Conservation (phyloP, 2,329 filamentous ascomycete species). For the Epichloe baconii region DNA sequence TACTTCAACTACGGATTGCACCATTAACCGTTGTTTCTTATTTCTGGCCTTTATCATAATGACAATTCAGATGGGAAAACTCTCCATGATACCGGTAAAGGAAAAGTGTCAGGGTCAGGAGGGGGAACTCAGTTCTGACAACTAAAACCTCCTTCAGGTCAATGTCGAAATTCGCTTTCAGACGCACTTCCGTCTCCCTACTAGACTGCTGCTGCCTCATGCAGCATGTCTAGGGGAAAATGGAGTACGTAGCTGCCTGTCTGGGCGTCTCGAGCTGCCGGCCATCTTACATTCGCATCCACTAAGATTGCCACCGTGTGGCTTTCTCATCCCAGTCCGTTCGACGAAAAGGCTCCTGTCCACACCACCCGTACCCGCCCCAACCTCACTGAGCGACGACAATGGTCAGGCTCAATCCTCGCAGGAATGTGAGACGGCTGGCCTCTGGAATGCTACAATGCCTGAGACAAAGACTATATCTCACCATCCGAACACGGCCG, state of each 20-base stretch:
- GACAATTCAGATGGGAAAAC: not conserved
- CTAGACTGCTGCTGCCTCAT: not conserved
- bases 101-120: not conserved
- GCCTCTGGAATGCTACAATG: slow-evolving; percentile 20
- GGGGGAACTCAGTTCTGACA: not conserved
- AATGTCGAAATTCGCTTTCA: not conserved
- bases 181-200: not conserved
- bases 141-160: not conserved
- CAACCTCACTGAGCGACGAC: slow-evolving; percentile 22
- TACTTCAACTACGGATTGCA: slow-evolving; percentile 1
- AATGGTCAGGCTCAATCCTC: slow-evolving; percentile 15
- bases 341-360: slow-evolving; percentile 1
- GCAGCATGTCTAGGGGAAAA: not conserved
- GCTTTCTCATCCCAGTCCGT: slow-evolving; percentile 1
- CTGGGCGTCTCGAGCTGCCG: not conserved
- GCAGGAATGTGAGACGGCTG: slow-evolving; percentile 16
- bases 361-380: slow-evolving; percentile 6
- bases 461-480: slow-evolving; percentile 25
- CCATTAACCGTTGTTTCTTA: not conserved
- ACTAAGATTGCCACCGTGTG: slow-evolving; percentile 5
- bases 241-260: not conserved
- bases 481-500: slow-evolving; percentile 14
- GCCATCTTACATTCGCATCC: not conserved
- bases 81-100: slow-evolving; percentile 2
- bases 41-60: not conserved